Evolutionary conservation across 768 basidiomycete species (phyloP).

Genomic region (Phylloporus scabripes): DNA sequence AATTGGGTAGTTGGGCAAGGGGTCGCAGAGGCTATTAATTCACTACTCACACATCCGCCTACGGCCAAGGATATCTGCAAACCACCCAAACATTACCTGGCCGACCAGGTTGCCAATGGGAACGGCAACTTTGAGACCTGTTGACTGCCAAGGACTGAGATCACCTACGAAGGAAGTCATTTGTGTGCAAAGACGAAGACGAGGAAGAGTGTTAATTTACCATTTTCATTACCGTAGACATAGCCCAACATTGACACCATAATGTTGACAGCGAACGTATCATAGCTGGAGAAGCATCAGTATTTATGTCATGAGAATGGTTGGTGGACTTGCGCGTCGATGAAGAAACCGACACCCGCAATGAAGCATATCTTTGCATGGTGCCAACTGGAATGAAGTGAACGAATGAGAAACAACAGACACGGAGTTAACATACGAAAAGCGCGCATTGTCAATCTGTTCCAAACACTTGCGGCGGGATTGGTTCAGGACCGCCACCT

Average conservation of each 20-base stretch:
- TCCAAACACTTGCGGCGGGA: slow-evolving; percentile 70
- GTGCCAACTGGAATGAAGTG: slow-evolving; percentile 53
- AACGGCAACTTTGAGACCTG: slow-evolving; percentile 72
- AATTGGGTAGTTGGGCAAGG: slow-evolving; percentile 3
- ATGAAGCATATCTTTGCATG: slow-evolving; percentile 69
- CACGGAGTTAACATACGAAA: slow-evolving; percentile 52
- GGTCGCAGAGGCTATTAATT: neutral
- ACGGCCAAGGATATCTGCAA: slow-evolving; percentile 70
- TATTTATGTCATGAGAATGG: neutral
- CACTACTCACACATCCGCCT: slow-evolving; percentile 68
- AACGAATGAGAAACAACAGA: neutral
- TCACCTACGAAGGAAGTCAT: slow-evolving; percentile 14
- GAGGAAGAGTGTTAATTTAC: neutral
- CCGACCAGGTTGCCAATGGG: slow-evolving; percentile 70
- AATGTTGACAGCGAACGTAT: slow-evolving; percentile 87
- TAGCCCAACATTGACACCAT: slow-evolving; percentile 80
- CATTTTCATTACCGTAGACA: slow-evolving; percentile 50
- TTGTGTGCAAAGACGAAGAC: neutral
- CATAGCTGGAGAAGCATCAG: slow-evolving; percentile 41
- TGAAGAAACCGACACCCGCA: slow-evolving; percentile 84
- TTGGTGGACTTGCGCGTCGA: slow-evolving; percentile 55
- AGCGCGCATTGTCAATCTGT: slow-evolving; percentile 80
- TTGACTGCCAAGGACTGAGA: slow-evolving; percentile 55
- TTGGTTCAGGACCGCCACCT: slow-evolving; percentile 46
- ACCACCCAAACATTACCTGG: slow-evolving; percentile 70